Conservation (phyloP, 192 early-diverging fungal species). For the Dispira parvispora region DNA sequence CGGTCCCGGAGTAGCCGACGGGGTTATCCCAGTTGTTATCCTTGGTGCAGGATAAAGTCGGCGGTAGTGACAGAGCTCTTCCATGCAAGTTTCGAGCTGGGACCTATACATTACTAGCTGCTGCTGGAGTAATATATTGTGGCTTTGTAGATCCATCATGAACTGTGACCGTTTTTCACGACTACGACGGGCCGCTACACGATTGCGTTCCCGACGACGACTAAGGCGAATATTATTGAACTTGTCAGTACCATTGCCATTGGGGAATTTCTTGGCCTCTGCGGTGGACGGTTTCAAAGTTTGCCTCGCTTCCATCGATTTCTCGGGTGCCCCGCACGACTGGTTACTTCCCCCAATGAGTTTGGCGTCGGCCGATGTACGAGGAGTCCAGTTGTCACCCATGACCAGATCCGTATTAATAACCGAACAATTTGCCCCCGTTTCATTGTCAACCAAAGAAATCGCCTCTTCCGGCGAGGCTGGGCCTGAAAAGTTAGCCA, state of each 20-base stretch:
- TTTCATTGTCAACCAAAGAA: background rate
- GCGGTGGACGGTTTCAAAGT: background rate
- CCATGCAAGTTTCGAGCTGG: background rate
- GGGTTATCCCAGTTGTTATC: background rate
- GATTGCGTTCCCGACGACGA: constrained; percentile 10
- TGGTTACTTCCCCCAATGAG: background rate
- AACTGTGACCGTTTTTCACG: constrained; percentile 9
- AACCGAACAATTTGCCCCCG: no score
- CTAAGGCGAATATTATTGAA: background rate
- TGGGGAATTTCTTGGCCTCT: background rate
- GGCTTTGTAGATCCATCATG: constrained; percentile 5
- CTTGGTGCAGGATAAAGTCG: background rate
- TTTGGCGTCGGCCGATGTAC: background rate
- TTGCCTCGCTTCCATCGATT: background rate
- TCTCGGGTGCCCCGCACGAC: background rate
- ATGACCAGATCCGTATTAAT: background rate
- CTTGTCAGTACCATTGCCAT: background rate
- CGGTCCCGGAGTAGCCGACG: no score
- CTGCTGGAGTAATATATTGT: background rate
- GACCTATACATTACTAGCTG: background rate
- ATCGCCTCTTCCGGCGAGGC: background rate
- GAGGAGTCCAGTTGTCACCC: background rate
- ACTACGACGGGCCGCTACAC: constrained; percentile 8
- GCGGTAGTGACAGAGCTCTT: constrained; percentile 1
- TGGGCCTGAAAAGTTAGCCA: background rate